A percentile compares a stretch with the other conserved stretches of the same genome.
Evolutionary conservation across 169 alveolate species (phyloP).

Genomic region (Plasmodium cynomolgi): DNA sequence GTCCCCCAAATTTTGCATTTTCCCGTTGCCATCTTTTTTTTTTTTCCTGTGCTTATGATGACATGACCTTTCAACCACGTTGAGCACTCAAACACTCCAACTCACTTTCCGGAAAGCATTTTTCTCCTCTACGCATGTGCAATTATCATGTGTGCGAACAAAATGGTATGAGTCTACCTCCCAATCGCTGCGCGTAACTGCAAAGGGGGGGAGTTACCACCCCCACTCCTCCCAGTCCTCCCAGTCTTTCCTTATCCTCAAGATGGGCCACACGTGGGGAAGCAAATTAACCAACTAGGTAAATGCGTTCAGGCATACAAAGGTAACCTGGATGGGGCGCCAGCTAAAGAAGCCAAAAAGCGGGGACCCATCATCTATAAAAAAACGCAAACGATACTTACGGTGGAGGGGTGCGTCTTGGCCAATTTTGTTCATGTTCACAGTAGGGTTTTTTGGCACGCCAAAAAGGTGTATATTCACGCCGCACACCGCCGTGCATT

Average conservation of each 20-base stretch:
- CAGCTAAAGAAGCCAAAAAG: background rate
- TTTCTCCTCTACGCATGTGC: background rate
- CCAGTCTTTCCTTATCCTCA: background rate
- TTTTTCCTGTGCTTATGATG: background rate
- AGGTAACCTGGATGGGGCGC: background rate
- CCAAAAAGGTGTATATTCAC: background rate
- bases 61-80: background rate
- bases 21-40: background rate
- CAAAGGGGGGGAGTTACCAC: background rate
- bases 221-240: no score
- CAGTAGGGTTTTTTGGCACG: background rate
- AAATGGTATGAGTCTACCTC: background rate
- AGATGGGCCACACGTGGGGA: background rate
- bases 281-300: background rate
- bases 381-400: background rate
- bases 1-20: background rate
- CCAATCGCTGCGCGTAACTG: background rate
- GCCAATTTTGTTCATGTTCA: background rate
- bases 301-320: background rate
- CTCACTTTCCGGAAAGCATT: background rate
- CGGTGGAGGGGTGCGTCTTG: background rate
- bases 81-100: background rate
- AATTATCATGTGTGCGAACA: background rate
- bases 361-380: background rate
- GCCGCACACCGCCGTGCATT: background rate